Evolutionary conservation across 495 filamentous ascomycete species (phyloP), one percentile per base, ranked within the genome.

Genomic region (Aspergillus heteromorphus): DNA sequence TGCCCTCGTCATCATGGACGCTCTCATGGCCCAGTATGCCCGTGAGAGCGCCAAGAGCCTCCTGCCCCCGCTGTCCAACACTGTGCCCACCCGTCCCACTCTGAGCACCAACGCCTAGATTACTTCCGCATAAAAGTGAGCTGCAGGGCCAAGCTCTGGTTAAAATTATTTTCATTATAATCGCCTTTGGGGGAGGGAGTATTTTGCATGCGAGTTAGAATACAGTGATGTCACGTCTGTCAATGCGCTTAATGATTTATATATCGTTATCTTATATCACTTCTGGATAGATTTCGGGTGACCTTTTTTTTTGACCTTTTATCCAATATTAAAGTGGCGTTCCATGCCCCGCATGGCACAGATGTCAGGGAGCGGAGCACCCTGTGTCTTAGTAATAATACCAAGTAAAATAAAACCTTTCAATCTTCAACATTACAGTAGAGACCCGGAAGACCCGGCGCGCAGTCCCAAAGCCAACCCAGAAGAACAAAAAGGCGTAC

Each of bases 1-100:
- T 8, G 83, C 91, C 11, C 71, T 97, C 53, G 88, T 92, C 9
- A 72, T 98, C 25, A 92, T 96, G 78, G 93, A 98, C 73, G 86
- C 89, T n/a, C 70, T 95, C 52, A 74, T 95, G 74, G 86, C 88
- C 48, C 92, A 98, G 78, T 85, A 87, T 68, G 84, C 87, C 14
- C 75, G 92, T 18, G 74, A 78, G 58, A 67, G 65, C 49, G 68
- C 73, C 14, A 74, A 67, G 66, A 72, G 65, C 56, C 51, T 69
- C 43, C 72, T 76, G 14, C 75, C 73, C 1, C 69, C 64, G 6
- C 58, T 75, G 56, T 59, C 73, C 8, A 64, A 66, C 13, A 72
- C 64, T n/a, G 55, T 74, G 10, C 72, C 73, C 30, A 73, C 71
- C 29, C 63, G 55, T 16, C 63, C 63, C 18, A 62, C 59, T 9